phyloP scores from a whole-genome alignment of 352 stramenopile genomes.

The Elongisporangium senticosum region DNA sequence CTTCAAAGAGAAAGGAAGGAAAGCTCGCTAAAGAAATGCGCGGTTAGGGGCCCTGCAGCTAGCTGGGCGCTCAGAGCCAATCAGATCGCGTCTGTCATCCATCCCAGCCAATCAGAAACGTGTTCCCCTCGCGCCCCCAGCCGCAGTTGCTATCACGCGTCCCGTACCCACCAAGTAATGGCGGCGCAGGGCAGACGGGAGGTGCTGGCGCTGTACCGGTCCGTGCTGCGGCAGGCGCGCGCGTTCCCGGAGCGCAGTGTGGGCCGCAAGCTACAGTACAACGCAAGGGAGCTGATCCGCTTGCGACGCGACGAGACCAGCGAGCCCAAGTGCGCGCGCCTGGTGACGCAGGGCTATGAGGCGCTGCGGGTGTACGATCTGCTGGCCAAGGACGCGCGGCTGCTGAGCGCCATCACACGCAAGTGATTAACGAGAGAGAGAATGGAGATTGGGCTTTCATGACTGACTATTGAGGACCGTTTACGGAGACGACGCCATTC shows the following conservation, averaged over 20 bases:
- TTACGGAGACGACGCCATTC: not conserved
- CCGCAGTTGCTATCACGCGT: not conserved
- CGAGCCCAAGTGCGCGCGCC: slow-evolving; percentile 24
- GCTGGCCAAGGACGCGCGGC: slow-evolving; percentile 30
- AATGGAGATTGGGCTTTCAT: not conserved
- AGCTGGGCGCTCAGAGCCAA: not conserved
- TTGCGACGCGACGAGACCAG: slow-evolving; percentile 50
- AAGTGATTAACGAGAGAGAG: slow-evolving; percentile 17
- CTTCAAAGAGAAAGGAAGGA: slow-evolving; percentile 7
- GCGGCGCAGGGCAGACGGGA: slow-evolving; percentile 25
- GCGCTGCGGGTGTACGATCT: slow-evolving; percentile 57
- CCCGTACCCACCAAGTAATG: not conserved
- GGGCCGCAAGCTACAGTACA: slow-evolving; percentile 67
- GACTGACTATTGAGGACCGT: not conserved
- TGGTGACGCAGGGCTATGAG: slow-evolving; percentile 46
- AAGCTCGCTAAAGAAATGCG: not conserved
- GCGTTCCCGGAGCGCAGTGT: slow-evolving; percentile 56
- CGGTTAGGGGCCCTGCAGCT: not conserved
- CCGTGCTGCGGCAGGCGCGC: slow-evolving; percentile 40
- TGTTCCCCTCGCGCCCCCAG: not conserved
- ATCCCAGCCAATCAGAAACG: slow-evolving; percentile 9
- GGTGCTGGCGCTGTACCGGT: slow-evolving; percentile 60
- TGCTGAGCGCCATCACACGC: slow-evolving; percentile 54
- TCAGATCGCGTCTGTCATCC: not conserved
- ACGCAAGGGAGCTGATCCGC: slow-evolving; percentile 62